Base-by-base conservation (phyloP, 495 filamentous ascomycete genomes). In the Penicillium psychrofluorescens region DNA sequence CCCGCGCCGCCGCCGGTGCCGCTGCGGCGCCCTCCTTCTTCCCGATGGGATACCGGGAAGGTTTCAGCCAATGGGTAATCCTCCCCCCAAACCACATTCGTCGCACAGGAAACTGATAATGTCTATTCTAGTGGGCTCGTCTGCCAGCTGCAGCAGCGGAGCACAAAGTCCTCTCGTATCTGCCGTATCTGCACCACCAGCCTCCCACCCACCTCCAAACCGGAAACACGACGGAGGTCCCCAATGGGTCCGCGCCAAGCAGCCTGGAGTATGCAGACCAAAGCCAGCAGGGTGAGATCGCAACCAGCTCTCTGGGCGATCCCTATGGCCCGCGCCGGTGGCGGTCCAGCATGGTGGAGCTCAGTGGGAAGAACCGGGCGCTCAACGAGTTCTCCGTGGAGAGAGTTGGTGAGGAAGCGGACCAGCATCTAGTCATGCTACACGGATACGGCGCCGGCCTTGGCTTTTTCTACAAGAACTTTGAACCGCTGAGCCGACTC, bases 401-500 rank as follows among this genome's bases (percentile, higher is more conserved):
- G 60, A 76, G 92, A 40, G 64, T 86, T 3, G 85, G 79, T 16
- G 92, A 97, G 48, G 64, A 78, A 29, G 74, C 79, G 6, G 81
- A 85, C 9, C 79, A 90, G 40, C 90, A 90, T 44, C 71, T 98
- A n/a, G 90, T 98, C 14, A 95, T 98, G 83, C 71, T 98, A 10
- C 92, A 98, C 58, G 92, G 92, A 32, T 97, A 97, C 63, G 94
- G 94, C 33, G 92, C 92, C 1, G 92, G 92, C 0, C 69, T 98
- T 4, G 92, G 88, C 5, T 97, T 97, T 59, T 98, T 95, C 71
- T 98, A 97, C 70, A 88, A 90, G 62, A 97, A 97, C 56, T 97
- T 95, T 44, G 92, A 97, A 58, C 80, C 81, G 6, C 64, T 98
- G 33, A 88, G 78, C 43, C 80, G 89, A 9, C 61, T 78, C 3